Base-by-base conservation (phyloP, 805 yeast species). In the Saccharomycopsis olivae region DNA sequence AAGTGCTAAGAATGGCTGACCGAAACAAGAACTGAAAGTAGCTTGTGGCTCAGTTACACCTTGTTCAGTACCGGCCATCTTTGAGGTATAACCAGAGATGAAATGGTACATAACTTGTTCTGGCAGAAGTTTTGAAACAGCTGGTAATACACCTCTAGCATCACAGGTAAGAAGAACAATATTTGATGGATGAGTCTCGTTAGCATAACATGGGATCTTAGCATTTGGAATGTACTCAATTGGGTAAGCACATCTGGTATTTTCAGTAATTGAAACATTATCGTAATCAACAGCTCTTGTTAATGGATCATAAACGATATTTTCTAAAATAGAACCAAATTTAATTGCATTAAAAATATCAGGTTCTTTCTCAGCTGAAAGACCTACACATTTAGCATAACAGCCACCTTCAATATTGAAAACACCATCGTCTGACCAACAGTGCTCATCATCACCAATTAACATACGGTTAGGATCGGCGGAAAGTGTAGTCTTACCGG, bases 381-480 rank as follows among this genome's bases (percentile, higher is more conserved):
- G 71, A 56, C 85, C 95, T 50, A 89, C 70, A 69, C 96, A 88
- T 68, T 89, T 89, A 56, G 97, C 97, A 70, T 89, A 89, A 72
- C 98, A 89, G 51, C 98, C 98, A 64, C 98, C 98, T 70, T 89
- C 98, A 56, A 89, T 88, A 75, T 92, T 92, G 79, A 89, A 89
- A 45, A 89, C 96, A 68, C 98, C 98, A 52, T 82, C 70, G 64
- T 89, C 94, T 15, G 96, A 84, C 98, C 98, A 89, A 71, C 97
- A 89, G 70, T 89, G 98, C 69, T 89, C 98, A 61, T 89, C 98
- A 62, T 89, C 98, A 62, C 98, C 98, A 59, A 89, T 89, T 61
- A 89, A 75, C 60, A 73, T 66, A 64, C 98, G 81, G 66, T 85
- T 70, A 45, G 96, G 95, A 60, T 89, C 97, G 40, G 97, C 97